phyloP scores from a whole-genome alignment of 768 basidiomycete species.

The Suillus weaverae region DNA sequence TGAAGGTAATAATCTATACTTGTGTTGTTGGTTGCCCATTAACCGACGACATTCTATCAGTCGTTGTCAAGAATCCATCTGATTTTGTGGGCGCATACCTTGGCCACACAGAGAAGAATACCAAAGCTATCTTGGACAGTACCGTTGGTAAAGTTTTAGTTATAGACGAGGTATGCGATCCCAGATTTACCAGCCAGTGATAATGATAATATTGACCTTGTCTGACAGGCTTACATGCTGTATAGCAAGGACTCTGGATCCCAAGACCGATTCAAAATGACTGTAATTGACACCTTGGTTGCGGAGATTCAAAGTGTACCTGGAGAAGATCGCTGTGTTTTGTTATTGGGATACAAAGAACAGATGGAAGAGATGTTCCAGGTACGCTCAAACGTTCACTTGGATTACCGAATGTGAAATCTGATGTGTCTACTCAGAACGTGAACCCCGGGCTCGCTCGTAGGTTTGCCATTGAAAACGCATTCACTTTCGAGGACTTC shows the following conservation, averaged over 20 bases:
- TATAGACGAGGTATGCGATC: conserved; percentile 58
- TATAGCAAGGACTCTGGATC: conserved; percentile 41
- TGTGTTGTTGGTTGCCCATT: background rate
- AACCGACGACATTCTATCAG: conserved; percentile 30
- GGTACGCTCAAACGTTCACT: conserved; percentile 33
- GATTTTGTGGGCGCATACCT: conserved; percentile 63
- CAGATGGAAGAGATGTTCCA: conserved; percentile 78
- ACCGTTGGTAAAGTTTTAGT: conserved; percentile 67
- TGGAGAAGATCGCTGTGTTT: conserved; percentile 69
- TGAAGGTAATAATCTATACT: conserved; percentile 49
- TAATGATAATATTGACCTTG: background rate
- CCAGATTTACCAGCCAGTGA: background rate
- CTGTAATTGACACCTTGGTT: conserved; percentile 74
- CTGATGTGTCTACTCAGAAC: conserved; percentile 41
- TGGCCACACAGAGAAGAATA: conserved; percentile 63
- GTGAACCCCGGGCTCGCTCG: conserved; percentile 68
- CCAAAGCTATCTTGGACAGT: conserved; percentile 59
- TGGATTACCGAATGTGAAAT: background rate
- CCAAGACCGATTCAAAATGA: conserved; percentile 57
- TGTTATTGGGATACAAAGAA: conserved; percentile 63
- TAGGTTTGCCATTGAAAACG: conserved; percentile 67
- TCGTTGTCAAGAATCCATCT: conserved; percentile 65
- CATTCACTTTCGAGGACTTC: conserved; percentile 71
- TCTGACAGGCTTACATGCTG: conserved; percentile 64
- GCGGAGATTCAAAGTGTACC: conserved; percentile 70